Percentiles rank a stretch among this genome's conserved stretches.
phyloP scores from a whole-genome alignment of 768 basidiomycete genomes.

The button mushroom (Agaricus bisporus) region DNA sequence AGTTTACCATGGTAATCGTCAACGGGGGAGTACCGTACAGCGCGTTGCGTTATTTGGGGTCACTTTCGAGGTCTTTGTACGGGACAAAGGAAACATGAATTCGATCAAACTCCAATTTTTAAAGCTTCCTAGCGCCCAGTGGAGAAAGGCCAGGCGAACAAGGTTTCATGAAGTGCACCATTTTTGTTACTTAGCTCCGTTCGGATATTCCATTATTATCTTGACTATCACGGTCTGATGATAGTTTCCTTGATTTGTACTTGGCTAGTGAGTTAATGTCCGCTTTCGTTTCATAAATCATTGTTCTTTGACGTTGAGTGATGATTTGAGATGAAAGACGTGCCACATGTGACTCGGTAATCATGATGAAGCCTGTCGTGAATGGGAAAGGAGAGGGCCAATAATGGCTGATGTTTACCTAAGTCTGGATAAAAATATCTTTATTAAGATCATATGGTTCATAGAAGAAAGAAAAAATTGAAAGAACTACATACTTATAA shows the following conservation, averaged over 20 bases:
- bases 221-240: not conserved
- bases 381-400: not conserved
- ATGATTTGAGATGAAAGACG: conserved; percentile 4
- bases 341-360: not conserved
- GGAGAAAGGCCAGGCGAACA: not conserved
- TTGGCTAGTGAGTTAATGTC: not conserved
- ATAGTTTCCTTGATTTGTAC: not conserved
- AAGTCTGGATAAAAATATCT: not conserved
- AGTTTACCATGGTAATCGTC: conserved; percentile 38
- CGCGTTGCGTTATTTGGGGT: not conserved
- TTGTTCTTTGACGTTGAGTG: not conserved
- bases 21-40: not conserved
- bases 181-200: not conserved
- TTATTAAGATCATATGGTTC: not conserved
- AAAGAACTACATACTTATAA: conserved; percentile 4
- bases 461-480: conserved; percentile 2
- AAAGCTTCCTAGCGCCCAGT: not conserved
- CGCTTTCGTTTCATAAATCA: not conserved
- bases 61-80: not conserved
- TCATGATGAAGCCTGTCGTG: not conserved
- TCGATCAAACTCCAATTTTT: not conserved
- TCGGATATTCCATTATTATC: not conserved
- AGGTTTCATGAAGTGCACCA: not conserved
- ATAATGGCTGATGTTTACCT: conserved; percentile 1
- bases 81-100: conserved; percentile 5